phyloP scores from a whole-genome alignment of 495 filamentous ascomycete genomes.

The Cudoniella acicularis region DNA sequence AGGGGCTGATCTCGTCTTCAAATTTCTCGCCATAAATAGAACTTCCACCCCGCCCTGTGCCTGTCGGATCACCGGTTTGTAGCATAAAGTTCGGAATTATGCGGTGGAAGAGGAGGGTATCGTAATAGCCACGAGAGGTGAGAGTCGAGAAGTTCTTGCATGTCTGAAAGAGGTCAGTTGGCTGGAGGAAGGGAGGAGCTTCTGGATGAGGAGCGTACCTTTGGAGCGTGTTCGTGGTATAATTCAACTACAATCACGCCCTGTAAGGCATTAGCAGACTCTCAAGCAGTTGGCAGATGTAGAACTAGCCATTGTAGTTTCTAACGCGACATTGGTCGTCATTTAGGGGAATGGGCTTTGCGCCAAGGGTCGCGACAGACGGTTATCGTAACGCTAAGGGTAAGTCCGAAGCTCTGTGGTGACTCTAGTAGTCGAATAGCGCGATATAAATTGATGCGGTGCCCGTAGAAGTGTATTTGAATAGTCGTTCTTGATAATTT shows the following conservation, averaged over 20 bases:
- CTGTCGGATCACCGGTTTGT: constrained; percentile 93
- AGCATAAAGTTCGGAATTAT: constrained; percentile 97
- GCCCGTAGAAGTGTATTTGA: too few relatives aligned
- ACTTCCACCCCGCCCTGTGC: constrained; percentile 85
- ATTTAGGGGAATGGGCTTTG: constrained; percentile 41
- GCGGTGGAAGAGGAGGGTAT: constrained; percentile 82
- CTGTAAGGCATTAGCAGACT: constrained; percentile 34
- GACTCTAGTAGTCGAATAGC: too few relatives aligned
- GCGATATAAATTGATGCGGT: too few relatives aligned
- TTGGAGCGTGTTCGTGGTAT: constrained; percentile 76
- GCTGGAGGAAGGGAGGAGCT: background rate
- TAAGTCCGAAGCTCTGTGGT: too few relatives aligned
- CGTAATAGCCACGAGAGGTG: constrained; percentile 79
- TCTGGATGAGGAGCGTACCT: constrained; percentile 46
- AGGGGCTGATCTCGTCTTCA: constrained; percentile 76
- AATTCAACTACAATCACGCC: constrained; percentile 85
- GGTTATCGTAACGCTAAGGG: too few relatives aligned
- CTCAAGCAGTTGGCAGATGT: background rate
- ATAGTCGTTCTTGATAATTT: constrained; percentile 6
- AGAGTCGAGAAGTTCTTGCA: constrained; percentile 87
- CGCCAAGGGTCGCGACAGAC: too few relatives aligned
- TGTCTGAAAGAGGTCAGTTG: constrained; percentile 44
- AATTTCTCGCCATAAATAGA: constrained; percentile 95
- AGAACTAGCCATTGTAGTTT: constrained; percentile 73
- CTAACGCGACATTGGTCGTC: constrained; percentile 71